These are phyloP conservation scores for Mycogone perniciosa DNA, from an alignment of 2,329 filamentous ascomycete species.

Conservation along the genomic window DNA sequence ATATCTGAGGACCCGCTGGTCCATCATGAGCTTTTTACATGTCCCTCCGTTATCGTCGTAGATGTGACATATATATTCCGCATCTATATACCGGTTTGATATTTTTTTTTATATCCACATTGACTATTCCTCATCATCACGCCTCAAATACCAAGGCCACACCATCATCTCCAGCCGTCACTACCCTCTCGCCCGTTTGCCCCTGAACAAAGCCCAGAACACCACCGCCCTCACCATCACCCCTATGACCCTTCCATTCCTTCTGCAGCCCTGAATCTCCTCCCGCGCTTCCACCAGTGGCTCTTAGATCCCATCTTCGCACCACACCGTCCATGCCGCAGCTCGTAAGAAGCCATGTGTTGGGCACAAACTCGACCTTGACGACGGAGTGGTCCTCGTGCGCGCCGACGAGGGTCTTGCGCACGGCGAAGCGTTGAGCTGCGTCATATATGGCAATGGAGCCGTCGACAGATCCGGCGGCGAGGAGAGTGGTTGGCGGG, in stretches of 20 bases:
- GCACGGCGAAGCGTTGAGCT: conserved; percentile 77
- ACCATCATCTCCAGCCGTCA: conserved; percentile 88
- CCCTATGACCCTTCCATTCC: conserved; percentile 87
- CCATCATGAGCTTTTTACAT: too few relatives aligned
- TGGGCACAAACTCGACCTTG: conserved; percentile 78
- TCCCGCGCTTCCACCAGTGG: conserved; percentile 30
- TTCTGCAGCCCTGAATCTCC: conserved; percentile 62
- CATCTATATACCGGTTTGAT: too few relatives aligned
- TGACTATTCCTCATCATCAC: conserved; percentile 19
- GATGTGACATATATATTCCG: too few relatives aligned
- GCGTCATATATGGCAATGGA: conserved; percentile 84
- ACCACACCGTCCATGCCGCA: conserved; percentile 91
- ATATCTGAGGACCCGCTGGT: too few relatives aligned
- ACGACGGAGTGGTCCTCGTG: conserved; percentile 89
- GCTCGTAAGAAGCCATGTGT: conserved; percentile 68
- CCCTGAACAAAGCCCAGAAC: conserved; percentile 88
- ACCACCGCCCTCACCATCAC: conserved; percentile 79
- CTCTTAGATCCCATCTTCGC: conserved; percentile 75
- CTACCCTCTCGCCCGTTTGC: conserved; percentile 62
- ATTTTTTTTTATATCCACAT: too few relatives aligned
- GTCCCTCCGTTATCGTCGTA: too few relatives aligned
- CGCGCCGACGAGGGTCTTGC: conserved; percentile 72
- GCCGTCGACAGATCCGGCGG: conserved; percentile 64
- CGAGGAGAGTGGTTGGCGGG: conserved; percentile 50
- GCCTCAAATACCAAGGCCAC: conserved; percentile 62